Base-by-base conservation (phyloP, 305 asterid genomes). In the Solanum hybrid region DNA sequence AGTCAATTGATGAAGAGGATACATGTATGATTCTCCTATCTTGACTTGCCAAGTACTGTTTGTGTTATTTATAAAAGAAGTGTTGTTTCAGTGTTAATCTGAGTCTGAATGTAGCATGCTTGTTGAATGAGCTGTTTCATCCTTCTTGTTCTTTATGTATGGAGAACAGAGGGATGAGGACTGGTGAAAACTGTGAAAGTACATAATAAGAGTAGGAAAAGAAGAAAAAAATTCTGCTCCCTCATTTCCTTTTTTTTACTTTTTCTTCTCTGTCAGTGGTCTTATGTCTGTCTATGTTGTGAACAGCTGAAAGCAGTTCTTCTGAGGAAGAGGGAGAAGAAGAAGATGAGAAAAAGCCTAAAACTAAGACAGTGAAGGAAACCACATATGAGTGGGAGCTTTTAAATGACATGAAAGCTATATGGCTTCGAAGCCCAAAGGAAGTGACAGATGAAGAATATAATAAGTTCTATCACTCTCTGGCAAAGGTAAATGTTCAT, bases 361-460 rank as follows among this genome's bases (percentile, higher is more conserved):
- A 95, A 93, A 94, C 95, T 20, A 96, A 95, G 93, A 96, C 90
- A n/a, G 90, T 93, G 77, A 95, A 95, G 93, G 96, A 96, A 92
- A 96, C 96, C 87, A 93, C 95, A 24, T 89, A 92, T 89, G 98
- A 96, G 86, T 96, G 98, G 98, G 98, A 96, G 92, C 96, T 95
- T 92, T 87, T 95, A 94, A 96, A 96, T 90, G 98, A 96, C 86
- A 91, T 96, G 91, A 96, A 95, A 93, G 98, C 98, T 91, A 95
- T 96, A 89, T 96, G 98, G 98, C 89, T 96, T 40, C 93, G 98
- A 87, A 96, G 35, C 90, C 98, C 98, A 24, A 95, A 94, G 89
- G 98, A 96, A 91, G 97, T 96, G 88, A 94, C 97, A 1, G 97
- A 96, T 1, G 98, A 96, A 92, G 98, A 96, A 87, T 96, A 96